These are phyloP conservation scores for Chrysanthemum makinoi DNA, from an alignment of 129 eudicot genomes.

Conservation along the genomic window DNA sequence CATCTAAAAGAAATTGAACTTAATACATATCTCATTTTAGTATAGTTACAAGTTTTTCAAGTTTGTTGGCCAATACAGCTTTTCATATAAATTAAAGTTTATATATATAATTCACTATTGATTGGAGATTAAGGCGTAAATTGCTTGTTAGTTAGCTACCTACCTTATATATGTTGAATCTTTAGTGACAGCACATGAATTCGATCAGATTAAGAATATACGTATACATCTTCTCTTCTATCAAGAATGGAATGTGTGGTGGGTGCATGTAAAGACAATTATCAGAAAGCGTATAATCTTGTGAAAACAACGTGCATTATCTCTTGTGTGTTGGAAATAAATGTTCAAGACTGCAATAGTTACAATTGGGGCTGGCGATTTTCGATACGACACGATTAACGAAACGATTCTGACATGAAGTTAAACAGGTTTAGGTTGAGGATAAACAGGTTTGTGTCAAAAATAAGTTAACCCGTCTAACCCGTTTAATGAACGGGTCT, in stretches of 20 bases:
- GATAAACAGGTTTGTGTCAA: too few species aligned
- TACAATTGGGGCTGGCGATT: too few species aligned
- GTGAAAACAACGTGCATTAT: constrained; percentile 3
- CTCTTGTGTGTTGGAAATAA: neutral
- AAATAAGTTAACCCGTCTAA: too few species aligned
- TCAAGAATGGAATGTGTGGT: constrained; percentile 8
- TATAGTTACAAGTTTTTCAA: neutral
- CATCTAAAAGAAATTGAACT: too few species aligned
- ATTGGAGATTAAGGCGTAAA: neutral
- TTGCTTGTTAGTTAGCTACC: constrained; percentile 3
- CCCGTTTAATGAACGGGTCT: too few species aligned
- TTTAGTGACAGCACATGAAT: constrained; percentile 10
- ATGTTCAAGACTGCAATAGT: too few species aligned
- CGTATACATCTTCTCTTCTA: neutral
- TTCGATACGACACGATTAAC: too few species aligned
- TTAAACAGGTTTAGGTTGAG: too few species aligned
- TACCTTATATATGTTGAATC: neutral
- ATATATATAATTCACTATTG: neutral
- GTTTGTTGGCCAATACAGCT: neutral
- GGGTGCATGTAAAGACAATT: neutral
- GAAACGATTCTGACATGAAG: too few species aligned
- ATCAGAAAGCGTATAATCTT: neutral
- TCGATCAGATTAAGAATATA: constrained; percentile 1
- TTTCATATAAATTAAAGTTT: neutral
- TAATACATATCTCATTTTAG: too few species aligned